phyloP scores from a whole-genome alignment of 2,329 filamentous ascomycete genomes.

The Neofusicoccum sp. region DNA sequence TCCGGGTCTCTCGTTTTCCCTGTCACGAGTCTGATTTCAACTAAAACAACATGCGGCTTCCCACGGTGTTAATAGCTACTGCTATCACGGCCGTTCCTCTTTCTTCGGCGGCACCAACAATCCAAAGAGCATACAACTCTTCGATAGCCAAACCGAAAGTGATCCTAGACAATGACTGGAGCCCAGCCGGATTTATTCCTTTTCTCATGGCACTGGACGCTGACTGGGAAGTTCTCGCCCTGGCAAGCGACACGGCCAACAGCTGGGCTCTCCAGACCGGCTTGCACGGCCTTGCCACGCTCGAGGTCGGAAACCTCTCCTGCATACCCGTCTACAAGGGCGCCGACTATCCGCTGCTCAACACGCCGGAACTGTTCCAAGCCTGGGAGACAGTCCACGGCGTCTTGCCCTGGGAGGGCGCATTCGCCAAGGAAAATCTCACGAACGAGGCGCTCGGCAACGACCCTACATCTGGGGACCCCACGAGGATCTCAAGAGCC shows the following conservation, averaged over 20 bases:
- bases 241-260: slow-evolving; percentile 44
- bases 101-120: neutral
- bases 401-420: slow-evolving; percentile 46
- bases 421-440: slow-evolving; percentile 44
- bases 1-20: neutral
- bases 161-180: slow-evolving; percentile 51
- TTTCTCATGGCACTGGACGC: slow-evolving; percentile 47
- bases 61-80: neutral
- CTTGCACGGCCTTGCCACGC: slow-evolving; percentile 47
- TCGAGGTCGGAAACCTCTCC: slow-evolving; percentile 47
- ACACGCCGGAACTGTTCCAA: slow-evolving; percentile 45
- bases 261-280: slow-evolving; percentile 48
- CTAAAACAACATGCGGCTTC: neutral
- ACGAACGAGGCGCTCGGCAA: slow-evolving; percentile 43
- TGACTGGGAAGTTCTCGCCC: slow-evolving; percentile 45
- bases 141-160: slow-evolving; percentile 26
- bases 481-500: slow-evolving; percentile 38
- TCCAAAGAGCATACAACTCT: neutral
- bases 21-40: neutral
- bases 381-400: slow-evolving; percentile 48
- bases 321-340: slow-evolving; percentile 52
- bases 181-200: slow-evolving; percentile 42
- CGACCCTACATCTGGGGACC: slow-evolving; percentile 49
- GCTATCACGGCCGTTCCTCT: neutral
- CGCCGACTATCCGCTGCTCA: slow-evolving; percentile 48